These are phyloP conservation scores for Penicillium decumbens DNA, from an alignment of 2,329 filamentous ascomycete species.

Conservation along the genomic window DNA sequence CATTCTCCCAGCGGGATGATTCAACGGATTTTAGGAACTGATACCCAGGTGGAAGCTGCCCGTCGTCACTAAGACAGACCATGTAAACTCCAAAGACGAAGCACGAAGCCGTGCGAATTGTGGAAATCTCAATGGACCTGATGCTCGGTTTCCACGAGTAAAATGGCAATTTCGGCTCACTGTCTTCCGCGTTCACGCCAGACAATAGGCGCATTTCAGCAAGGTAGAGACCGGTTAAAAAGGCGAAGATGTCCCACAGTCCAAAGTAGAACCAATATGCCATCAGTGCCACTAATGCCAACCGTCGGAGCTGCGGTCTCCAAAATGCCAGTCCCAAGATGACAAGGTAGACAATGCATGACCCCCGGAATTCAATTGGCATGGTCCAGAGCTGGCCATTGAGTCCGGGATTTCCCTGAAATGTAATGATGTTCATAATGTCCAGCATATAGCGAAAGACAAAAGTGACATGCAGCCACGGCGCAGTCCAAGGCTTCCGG, in stretches of 20 bases:
- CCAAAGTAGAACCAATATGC: constrained; percentile 22
- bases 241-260: constrained; percentile 20
- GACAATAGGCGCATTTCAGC: not conserved
- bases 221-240: constrained; percentile 5
- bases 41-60: constrained; percentile 19
- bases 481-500: constrained; percentile 10
- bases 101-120: not conserved
- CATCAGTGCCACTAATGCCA: constrained; percentile 9
- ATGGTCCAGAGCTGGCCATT: constrained; percentile 26
- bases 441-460: constrained; percentile 10
- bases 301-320: constrained; percentile 13
- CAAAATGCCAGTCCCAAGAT: constrained; percentile 18
- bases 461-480: constrained; percentile 11
- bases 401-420: constrained; percentile 12
- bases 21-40: constrained; percentile 14
- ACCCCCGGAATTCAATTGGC: constrained; percentile 24
- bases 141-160: not conserved
- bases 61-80: constrained; percentile 21
- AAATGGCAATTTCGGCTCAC: constrained; percentile 2
- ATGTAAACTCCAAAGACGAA: constrained; percentile 19
- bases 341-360: constrained; percentile 18
- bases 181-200: not conserved
- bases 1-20: constrained; percentile 17
- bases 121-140: not conserved
- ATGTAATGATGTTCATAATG: constrained; percentile 9